Conservation (phyloP, 1,139 yeast species). For the Yamadazyma diddensiae region DNA sequence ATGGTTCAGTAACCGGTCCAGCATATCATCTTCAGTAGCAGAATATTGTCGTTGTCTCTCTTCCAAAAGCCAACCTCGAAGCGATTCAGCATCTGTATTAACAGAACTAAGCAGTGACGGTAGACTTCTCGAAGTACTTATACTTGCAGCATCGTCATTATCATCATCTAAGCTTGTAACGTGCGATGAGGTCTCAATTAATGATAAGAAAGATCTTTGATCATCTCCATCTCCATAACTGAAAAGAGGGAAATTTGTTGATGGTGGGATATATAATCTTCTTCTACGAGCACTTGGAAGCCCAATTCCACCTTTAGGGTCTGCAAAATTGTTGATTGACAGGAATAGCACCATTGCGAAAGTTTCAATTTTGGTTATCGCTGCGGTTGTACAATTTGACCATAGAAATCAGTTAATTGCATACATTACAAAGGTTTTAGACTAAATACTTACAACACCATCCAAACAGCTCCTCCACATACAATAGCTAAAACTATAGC, state of each 20-base stretch:
- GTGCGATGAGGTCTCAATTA: slow-evolving; percentile 40
- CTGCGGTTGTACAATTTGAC: no score
- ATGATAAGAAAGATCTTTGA: slow-evolving; percentile 60
- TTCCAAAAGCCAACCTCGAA: slow-evolving; percentile 59
- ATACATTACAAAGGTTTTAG: no score
- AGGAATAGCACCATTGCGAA: slow-evolving; percentile 40
- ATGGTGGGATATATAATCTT: slow-evolving; percentile 63
- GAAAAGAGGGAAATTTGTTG: slow-evolving; percentile 65
- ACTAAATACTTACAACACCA: slow-evolving; percentile 35
- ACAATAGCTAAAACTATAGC: slow-evolving; percentile 38
- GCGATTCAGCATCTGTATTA: slow-evolving; percentile 53
- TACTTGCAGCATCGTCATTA: slow-evolving; percentile 50
- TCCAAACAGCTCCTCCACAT: slow-evolving; percentile 44
- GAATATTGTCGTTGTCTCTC: slow-evolving; percentile 62
- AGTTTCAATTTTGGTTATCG: background rate
- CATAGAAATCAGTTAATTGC: no score
- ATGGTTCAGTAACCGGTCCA: slow-evolving; percentile 14
- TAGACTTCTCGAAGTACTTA: slow-evolving; percentile 54
- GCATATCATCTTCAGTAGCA: slow-evolving; percentile 24
- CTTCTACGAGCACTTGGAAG: slow-evolving; percentile 40
- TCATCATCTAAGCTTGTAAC: slow-evolving; percentile 40
- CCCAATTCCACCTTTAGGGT: slow-evolving; percentile 35
- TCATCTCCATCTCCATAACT: slow-evolving; percentile 60
- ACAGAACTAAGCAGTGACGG: slow-evolving; percentile 60
- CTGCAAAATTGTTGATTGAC: slow-evolving; percentile 41